These are phyloP conservation scores for Breynia disticha DNA, from an alignment of 441 rosid genomes.

Conservation along the genomic window DNA sequence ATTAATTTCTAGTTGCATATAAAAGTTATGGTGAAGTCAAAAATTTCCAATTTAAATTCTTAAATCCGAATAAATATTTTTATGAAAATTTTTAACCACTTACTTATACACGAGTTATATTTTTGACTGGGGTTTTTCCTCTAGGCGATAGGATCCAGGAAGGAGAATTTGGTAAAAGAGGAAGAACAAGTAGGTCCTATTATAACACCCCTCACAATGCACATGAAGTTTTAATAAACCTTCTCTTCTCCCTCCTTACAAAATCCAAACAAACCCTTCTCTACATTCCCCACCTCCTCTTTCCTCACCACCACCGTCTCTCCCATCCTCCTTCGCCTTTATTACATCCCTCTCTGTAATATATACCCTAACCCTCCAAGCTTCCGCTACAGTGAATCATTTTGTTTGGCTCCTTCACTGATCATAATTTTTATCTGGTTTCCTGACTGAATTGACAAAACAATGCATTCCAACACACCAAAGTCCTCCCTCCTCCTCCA, in stretches of 20 bases:
- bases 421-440: no score
- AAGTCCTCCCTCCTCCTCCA: constrained; percentile 39
- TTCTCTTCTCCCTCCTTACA: background rate
- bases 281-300: background rate
- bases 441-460: background rate
- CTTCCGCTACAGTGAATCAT: background rate
- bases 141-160: background rate
- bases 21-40: no score
- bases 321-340: background rate
- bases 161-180: background rate
- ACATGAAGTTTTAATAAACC: background rate
- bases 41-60: no score
- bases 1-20: no score
- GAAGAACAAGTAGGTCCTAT: background rate
- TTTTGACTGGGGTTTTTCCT: background rate
- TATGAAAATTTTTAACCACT: no score
- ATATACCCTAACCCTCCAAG: background rate
- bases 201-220: background rate
- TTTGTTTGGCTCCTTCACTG: no score
- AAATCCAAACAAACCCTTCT: background rate
- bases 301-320: background rate
- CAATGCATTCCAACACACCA: constrained; percentile 45
- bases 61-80: no score
- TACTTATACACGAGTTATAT: background rate
- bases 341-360: background rate